Evolutionary conservation across 2,329 filamentous ascomycete genomes (phyloP).

Genomic region (Acrodontium crateriforme): DNA sequence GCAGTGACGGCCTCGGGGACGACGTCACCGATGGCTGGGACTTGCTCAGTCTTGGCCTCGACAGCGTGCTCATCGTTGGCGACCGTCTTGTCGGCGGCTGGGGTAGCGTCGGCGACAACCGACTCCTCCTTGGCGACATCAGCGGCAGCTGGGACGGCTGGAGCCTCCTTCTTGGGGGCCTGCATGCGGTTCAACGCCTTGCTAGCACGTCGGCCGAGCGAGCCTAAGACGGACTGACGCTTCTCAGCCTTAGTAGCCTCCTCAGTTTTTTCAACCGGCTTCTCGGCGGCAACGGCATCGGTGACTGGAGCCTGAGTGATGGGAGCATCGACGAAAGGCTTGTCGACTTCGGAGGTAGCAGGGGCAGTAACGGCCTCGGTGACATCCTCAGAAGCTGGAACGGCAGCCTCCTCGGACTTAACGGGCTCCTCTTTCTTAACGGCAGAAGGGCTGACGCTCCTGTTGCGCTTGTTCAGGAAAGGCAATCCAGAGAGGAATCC

Average conservation of each 20-base stretch:
- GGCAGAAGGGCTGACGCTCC: slow-evolving; percentile 23
- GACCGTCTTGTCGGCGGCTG: slow-evolving; percentile 6
- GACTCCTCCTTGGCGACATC: slow-evolving; percentile 10
- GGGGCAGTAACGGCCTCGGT: slow-evolving; percentile 5
- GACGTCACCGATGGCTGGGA: slow-evolving; percentile 14
- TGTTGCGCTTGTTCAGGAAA: slow-evolving; percentile 21
- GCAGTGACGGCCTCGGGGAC: slow-evolving; percentile 16
- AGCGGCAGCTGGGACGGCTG: slow-evolving; percentile 7
- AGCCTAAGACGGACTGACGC: slow-evolving; percentile 20
- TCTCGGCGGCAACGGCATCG: slow-evolving; percentile 11
- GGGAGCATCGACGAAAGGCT: slow-evolving; percentile 17
- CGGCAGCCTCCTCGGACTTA: slow-evolving; percentile 16
- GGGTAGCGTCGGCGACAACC: slow-evolving; percentile 3
- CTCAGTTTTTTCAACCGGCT: slow-evolving; percentile 11
- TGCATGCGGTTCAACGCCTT: slow-evolving; percentile 20
- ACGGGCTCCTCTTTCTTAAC: slow-evolving; percentile 22
- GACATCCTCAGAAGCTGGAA: slow-evolving; percentile 7
- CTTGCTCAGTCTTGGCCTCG: slow-evolving; percentile 11
- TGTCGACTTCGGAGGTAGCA: slow-evolving; percentile 17
- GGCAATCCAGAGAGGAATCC: slow-evolving; percentile 19
- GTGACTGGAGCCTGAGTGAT: slow-evolving; percentile 13
- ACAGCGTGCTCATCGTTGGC: slow-evolving; percentile 9
- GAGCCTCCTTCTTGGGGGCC: slow-evolving; percentile 18
- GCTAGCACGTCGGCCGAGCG: slow-evolving; percentile 22
- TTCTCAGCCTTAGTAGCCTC: slow-evolving; percentile 16